A percentile compares a stretch with the other conserved stretches of the same genome.
phyloP scores from a whole-genome alignment of 805 yeast genomes.

The Candida hispaniensis region DNA sequence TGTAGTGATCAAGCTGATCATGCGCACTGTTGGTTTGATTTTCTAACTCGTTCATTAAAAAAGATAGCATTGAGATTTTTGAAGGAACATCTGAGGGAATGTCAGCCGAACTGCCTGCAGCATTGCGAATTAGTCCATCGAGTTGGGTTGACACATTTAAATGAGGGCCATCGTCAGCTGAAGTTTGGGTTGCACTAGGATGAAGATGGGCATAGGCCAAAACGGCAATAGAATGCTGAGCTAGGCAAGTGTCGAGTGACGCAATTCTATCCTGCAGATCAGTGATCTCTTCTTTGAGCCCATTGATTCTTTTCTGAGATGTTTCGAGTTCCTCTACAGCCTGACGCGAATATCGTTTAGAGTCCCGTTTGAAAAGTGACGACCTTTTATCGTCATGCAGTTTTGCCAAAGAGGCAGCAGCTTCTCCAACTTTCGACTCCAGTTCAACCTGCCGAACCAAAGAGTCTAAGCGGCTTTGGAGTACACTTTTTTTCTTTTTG shows the following conservation, averaged over 20 bases:
- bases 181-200: slow-evolving; percentile 12
- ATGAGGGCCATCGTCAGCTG: slow-evolving; percentile 6
- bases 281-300: slow-evolving; percentile 8
- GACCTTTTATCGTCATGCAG: slow-evolving; percentile 17
- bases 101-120: no score
- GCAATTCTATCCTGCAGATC: slow-evolving; percentile 9
- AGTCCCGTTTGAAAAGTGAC: slow-evolving; percentile 12
- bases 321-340: slow-evolving; percentile 21
- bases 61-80: no score
- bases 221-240: slow-evolving; percentile 16
- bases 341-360: slow-evolving; percentile 21
- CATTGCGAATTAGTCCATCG: no score
- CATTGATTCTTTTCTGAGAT: slow-evolving; percentile 5
- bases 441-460: slow-evolving; percentile 19
- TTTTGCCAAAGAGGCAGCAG: slow-evolving; percentile 21
- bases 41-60: no score
- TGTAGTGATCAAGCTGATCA: slow-evolving; percentile 4
- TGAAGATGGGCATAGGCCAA: slow-evolving; percentile 14
- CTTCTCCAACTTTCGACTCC: slow-evolving; percentile 24
- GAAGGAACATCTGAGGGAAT: no score
- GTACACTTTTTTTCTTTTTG: slow-evolving; percentile 19
- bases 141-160: no score
- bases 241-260: not conserved
- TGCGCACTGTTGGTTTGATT: slow-evolving; percentile 13
- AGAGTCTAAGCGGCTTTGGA: slow-evolving; percentile 19